A percentile compares a stretch with the other conserved stretches of the same genome.
phyloP scores from a whole-genome alignment of 768 basidiomycete genomes.

The Tricholoma flavovirens region DNA sequence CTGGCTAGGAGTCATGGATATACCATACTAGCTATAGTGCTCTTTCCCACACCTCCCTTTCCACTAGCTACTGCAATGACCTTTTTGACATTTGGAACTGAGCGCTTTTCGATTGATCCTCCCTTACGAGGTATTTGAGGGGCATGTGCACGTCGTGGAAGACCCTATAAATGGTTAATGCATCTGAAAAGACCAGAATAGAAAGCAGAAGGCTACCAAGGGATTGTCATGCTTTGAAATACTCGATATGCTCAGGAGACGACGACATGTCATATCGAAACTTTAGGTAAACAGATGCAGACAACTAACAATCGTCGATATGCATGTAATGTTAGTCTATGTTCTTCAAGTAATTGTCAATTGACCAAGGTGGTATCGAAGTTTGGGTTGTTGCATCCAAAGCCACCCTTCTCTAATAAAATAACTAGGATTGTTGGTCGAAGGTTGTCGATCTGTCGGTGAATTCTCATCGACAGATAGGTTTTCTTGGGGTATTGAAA shows the following conservation, averaged over 20 bases:
- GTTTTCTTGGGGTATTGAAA: too few species aligned
- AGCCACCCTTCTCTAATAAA: too few species aligned
- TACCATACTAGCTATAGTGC: conserved; percentile 77
- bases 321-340: too few species aligned
- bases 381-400: too few species aligned
- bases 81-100: conserved; percentile 69
- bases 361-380: too few species aligned
- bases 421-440: too few species aligned
- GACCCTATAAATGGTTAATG: conserved; percentile 11
- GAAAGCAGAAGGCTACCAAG: conserved; percentile 3
- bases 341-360: too few species aligned
- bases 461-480: too few species aligned
- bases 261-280: neutral
- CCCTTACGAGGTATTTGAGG: conserved; percentile 60
- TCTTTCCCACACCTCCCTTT: conserved; percentile 97
- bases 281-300: neutral
- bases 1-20: neutral
- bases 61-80: conserved; percentile 80
- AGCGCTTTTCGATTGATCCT: conserved; percentile 47
- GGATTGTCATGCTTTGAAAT: conserved; percentile 15
- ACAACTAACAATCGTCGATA: neutral
- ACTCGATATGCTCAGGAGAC: conserved; percentile 9
- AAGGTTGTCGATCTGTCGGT: too few species aligned
- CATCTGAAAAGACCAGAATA: neutral
- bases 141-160: conserved; percentile 30